A percentile compares a stretch with the other conserved stretches of the same genome.
These are phyloP conservation scores for Vaccinium vitisidaea DNA, from an alignment of 148 eudicot genomes.

Conservation along the genomic window DNA sequence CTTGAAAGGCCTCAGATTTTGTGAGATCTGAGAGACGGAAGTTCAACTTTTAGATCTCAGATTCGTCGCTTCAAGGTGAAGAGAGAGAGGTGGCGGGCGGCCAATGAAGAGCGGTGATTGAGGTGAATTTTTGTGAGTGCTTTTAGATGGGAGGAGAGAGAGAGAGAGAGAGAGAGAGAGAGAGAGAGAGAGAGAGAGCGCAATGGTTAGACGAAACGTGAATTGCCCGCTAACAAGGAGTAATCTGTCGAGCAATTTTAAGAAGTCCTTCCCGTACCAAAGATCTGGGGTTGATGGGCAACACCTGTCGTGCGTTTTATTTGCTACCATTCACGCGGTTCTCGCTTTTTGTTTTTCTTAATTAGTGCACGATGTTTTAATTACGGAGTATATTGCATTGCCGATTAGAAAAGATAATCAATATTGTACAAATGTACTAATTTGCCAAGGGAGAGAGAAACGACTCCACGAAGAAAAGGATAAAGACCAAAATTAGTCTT, in stretches of 20 bases:
- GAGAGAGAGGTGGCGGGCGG: constrained; percentile 1
- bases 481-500: too few relatives aligned
- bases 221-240: not conserved
- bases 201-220: not conserved
- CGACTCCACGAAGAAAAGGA: too few relatives aligned
- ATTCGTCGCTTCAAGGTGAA: constrained; percentile 4
- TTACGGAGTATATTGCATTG: too few relatives aligned
- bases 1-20: not conserved
- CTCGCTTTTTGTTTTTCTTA: too few relatives aligned
- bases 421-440: too few relatives aligned
- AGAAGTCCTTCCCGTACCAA: too few relatives aligned
- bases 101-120: not conserved
- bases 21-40: constrained; percentile 3
- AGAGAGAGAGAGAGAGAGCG: not conserved
- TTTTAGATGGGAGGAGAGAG: not conserved
- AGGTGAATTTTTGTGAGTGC: not conserved
- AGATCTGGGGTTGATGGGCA: too few relatives aligned
- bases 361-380: too few relatives aligned
- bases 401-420: too few relatives aligned
- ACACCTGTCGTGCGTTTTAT: too few relatives aligned
- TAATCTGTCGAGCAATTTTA: not conserved
- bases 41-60: not conserved
- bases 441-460: too few relatives aligned
- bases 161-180: not conserved
- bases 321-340: too few relatives aligned